phyloP scores from a whole-genome alignment of 495 filamentous ascomycete genomes.

The Aspergillus wentii region DNA sequence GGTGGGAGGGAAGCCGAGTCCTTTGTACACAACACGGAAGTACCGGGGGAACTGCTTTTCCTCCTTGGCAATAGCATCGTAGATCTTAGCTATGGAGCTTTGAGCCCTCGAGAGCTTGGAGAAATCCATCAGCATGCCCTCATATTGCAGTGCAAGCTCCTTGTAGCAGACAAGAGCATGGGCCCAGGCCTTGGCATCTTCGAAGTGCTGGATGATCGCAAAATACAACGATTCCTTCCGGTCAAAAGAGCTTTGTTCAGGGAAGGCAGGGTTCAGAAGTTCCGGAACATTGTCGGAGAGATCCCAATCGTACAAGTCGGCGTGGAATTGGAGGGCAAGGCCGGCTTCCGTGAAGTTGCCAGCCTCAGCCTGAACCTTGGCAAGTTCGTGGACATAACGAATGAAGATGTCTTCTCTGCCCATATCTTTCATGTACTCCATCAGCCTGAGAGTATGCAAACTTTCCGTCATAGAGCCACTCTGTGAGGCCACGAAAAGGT shows the following conservation, averaged over 20 bases:
- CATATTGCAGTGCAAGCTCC: constrained; percentile 86
- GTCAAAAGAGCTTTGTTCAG: constrained; percentile 85
- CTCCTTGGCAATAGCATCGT: constrained; percentile 80
- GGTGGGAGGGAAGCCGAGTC: constrained; percentile 78
- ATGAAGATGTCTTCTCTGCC: constrained; percentile 96
- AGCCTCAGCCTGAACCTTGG: constrained; percentile 66
- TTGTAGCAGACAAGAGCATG: constrained; percentile 86
- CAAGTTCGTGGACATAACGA: constrained; percentile 92
- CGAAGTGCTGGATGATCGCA: constrained; percentile 88
- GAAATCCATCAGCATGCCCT: constrained; percentile 85
- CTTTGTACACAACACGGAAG: constrained; percentile 88
- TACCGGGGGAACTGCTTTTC: constrained; percentile 75
- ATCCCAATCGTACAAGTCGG: constrained; percentile 93
- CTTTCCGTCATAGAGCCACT: constrained; percentile 73
- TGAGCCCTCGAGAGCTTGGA: constrained; percentile 84
- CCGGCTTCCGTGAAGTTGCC: constrained; percentile 87
- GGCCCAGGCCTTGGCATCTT: constrained; percentile 89
- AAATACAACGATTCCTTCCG: constrained; percentile 91
- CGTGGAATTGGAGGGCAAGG: constrained; percentile 83
- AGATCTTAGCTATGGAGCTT: constrained; percentile 87
- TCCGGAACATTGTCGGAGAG: constrained; percentile 60
- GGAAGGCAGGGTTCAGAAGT: constrained; percentile 67
- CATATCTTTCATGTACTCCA: constrained; percentile 97
- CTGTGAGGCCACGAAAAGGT: constrained; percentile 90
- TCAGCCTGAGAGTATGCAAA: constrained; percentile 81